Conservation (phyloP, 208 protist genomes). For the Wallacemonas sp. region DNA sequence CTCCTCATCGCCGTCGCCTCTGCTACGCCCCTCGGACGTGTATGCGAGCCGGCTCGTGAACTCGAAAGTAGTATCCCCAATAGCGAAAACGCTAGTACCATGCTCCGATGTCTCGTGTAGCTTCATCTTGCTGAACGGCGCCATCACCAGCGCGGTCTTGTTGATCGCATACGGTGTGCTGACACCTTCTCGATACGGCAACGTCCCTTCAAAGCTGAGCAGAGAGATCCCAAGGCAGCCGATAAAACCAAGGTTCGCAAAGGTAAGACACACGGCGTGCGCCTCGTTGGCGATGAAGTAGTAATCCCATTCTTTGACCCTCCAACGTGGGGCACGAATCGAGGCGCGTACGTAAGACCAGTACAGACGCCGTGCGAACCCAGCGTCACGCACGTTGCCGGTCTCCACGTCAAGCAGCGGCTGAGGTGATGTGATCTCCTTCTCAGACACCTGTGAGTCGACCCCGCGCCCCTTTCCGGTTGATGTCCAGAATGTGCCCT, state of each 20-base stretch:
- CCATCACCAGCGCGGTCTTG: not conserved
- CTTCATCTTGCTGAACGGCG: not conserved
- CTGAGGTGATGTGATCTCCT: not conserved
- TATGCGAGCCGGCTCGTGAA: too few species aligned
- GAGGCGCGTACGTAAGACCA: not conserved
- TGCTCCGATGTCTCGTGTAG: not conserved
- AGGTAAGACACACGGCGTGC: not conserved
- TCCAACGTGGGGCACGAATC: not conserved
- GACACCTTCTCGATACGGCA: not conserved
- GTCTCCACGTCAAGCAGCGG: not conserved
- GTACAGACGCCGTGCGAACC: not conserved
- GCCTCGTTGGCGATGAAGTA: conserved; percentile 2
- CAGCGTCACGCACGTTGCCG: not conserved
- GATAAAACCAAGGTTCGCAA: not conserved
- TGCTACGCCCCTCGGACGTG: too few species aligned
- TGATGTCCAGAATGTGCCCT: not conserved
- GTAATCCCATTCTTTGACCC: not conserved
- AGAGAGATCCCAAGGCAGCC: not conserved
- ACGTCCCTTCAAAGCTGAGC: not conserved
- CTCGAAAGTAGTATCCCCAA: not conserved
- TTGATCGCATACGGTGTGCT: not conserved
- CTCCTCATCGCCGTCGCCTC: not conserved
- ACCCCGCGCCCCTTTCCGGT: not conserved
- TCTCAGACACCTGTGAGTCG: not conserved
- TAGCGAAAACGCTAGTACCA: not conserved